Base-by-base conservation (phyloP, 495 filamentous ascomycete genomes). In the Penicillium soppii region DNA sequence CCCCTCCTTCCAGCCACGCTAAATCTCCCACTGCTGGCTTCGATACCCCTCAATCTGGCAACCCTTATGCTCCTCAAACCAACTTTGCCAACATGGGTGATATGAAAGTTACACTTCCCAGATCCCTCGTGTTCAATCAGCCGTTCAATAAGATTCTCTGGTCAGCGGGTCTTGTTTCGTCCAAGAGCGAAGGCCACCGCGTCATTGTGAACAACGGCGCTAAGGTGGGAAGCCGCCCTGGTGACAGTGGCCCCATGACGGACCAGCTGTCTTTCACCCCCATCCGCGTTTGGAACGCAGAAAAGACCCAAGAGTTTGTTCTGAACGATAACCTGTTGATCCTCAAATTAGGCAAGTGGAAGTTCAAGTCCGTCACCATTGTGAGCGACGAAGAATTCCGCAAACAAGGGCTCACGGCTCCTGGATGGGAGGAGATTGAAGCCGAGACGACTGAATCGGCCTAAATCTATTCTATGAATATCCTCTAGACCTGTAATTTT, bases 261-360 rank as follows among this genome's bases (percentile, higher is more conserved):
- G 74, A 84, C 21, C 63, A 71, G 10, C 65, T 95, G n/a, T 62
- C 72, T 5, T 92, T 85, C 64, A 83, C 78, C 3, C 77, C 81
- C 17, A 72, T 86, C 41, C 81, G 79, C 46, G 63, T 70, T 32
- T 89, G 82, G 82, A 66, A 72, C 30, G 67, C 76, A 0, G 59
- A 76, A 20, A 82, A 85, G 16, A 86, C 82, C 0, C 29, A 69
- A 29, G 76, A 82, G 22, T 90, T 81, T 57, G 62, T 94, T 17
- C 74, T 89, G 15, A 81, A 84, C 32, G 83, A 69, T 27, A 70
- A 82, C 32, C 53, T 85, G 5, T 62, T 95, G 36, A 79, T 95
- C 50, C 67, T 95, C 17, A 80, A 90, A 56, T 67, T 81, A 25
- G 90, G 90, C 26, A 95, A 95, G 68, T 87, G 87, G 77, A 91